Evolutionary conservation across 1,284 basidiomycete genomes (phyloP).

Genomic region (Apiotrichum domesticum): DNA sequence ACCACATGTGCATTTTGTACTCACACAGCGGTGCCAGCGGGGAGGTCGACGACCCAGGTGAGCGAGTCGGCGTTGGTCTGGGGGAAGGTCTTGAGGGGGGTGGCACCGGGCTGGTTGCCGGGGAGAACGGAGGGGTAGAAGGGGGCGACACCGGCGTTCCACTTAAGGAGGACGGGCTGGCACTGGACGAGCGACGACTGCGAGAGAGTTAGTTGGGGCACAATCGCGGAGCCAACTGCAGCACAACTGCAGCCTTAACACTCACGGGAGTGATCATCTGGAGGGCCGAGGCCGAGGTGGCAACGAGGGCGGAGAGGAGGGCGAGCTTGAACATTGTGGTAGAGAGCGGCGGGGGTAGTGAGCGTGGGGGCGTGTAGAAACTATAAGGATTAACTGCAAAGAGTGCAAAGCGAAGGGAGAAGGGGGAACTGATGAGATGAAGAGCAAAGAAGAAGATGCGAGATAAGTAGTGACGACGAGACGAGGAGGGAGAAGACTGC

Average conservation of each 20-base stretch:
- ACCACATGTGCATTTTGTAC: slow-evolving; percentile 21
- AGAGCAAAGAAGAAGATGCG: too few relatives aligned
- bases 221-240: too few relatives aligned
- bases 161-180: slow-evolving; percentile 50
- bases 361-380: not conserved
- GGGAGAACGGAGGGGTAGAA: slow-evolving; percentile 64
- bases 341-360: not conserved
- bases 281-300: slow-evolving; percentile 4
- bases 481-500: too few relatives aligned
- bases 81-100: slow-evolving; percentile 37
- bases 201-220: not conserved
- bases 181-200: slow-evolving; percentile 39
- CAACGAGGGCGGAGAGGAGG: slow-evolving; percentile 3
- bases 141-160: slow-evolving; percentile 55
- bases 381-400: not conserved
- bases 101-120: slow-evolving; percentile 57
- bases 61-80: slow-evolving; percentile 48
- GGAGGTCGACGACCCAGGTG: slow-evolving; percentile 62
- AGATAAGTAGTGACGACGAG: too few relatives aligned
- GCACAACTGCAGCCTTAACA: not conserved
- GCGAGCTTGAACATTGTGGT: slow-evolving; percentile 9
- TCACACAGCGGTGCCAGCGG: slow-evolving; percentile 55
- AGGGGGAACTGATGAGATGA: too few relatives aligned
- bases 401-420: not conserved
- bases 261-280: slow-evolving; percentile 6